These are phyloP conservation scores for Penicillium bialowiezense DNA, from an alignment of 495 filamentous ascomycete species.

Conservation along the genomic window DNA sequence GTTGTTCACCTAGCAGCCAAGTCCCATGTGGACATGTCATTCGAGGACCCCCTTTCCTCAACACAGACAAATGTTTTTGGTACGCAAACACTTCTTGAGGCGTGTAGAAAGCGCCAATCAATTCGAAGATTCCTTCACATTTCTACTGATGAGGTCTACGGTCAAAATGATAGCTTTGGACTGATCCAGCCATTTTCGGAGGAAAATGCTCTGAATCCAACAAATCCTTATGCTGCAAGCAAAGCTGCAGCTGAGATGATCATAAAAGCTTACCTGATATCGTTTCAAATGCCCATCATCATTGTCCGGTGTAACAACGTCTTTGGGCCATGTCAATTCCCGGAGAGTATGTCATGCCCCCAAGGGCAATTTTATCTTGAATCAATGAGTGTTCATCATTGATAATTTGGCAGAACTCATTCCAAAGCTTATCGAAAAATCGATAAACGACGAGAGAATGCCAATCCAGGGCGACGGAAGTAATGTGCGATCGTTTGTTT, in stretches of 20 bases:
- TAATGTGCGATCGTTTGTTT: slow-evolving; percentile 66
- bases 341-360: slow-evolving; percentile 63
- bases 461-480: slow-evolving; percentile 69
- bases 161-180: slow-evolving; percentile 53
- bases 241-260: slow-evolving; percentile 82
- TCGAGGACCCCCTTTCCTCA: slow-evolving; percentile 69
- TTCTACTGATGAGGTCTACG: slow-evolving; percentile 77
- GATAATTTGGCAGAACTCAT: too few relatives aligned
- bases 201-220: too few relatives aligned
- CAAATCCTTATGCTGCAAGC: slow-evolving; percentile 74
- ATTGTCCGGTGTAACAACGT: slow-evolving; percentile 77
- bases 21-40: slow-evolving; percentile 70
- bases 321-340: slow-evolving; percentile 75
- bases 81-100: slow-evolving; percentile 70
- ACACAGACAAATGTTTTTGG: slow-evolving; percentile 70
- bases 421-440: too few relatives aligned
- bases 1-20: slow-evolving; percentile 76
- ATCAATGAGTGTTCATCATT: too few relatives aligned
- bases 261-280: slow-evolving; percentile 70
- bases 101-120: slow-evolving; percentile 55
- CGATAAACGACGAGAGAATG: slow-evolving; percentile 33
- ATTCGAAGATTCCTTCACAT: slow-evolving; percentile 74
- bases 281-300: slow-evolving; percentile 67
- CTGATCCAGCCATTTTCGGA: slow-evolving; percentile 53
- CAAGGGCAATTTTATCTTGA: too few relatives aligned